These are phyloP conservation scores for Cystobasidium slooffiae DNA, from an alignment of 1,284 basidiomycete genomes.

Conservation along the genomic window DNA sequence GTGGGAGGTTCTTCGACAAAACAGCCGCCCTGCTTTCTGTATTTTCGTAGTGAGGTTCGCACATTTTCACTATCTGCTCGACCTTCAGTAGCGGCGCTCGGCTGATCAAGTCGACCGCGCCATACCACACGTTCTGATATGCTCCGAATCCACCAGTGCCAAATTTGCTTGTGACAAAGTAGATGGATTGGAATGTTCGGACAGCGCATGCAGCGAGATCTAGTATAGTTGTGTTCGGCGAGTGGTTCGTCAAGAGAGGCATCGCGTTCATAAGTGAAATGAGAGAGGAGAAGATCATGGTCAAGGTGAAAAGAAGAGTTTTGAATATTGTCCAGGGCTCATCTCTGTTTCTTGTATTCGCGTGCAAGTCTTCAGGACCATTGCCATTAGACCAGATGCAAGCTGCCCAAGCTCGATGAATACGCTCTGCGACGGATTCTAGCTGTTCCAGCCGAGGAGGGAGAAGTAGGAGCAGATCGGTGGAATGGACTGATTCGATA, in stretches of 20 bases:
- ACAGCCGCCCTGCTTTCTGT: slow-evolving; percentile 1
- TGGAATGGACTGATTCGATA: slow-evolving; percentile 43
- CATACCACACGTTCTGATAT: slow-evolving; percentile 49
- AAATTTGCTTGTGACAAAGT: slow-evolving; percentile 50
- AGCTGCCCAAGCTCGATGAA: slow-evolving; percentile 45
- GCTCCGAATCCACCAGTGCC: slow-evolving; percentile 50
- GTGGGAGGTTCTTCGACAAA: background rate
- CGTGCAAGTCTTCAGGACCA: slow-evolving; percentile 44
- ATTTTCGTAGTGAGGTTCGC: slow-evolving; percentile 29
- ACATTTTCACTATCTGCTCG: slow-evolving; percentile 41
- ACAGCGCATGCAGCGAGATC: slow-evolving; percentile 46
- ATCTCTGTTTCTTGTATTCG: slow-evolving; percentile 43
- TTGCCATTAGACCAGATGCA: slow-evolving; percentile 47
- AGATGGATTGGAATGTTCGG: slow-evolving; percentile 45
- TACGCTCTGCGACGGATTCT: slow-evolving; percentile 20
- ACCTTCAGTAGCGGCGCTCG: slow-evolving; percentile 9
- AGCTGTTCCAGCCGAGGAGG: slow-evolving; percentile 23
- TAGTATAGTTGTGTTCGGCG: slow-evolving; percentile 43
- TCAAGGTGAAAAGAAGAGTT: slow-evolving; percentile 50
- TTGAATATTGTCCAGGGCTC: slow-evolving; percentile 52
- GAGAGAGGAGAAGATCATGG: slow-evolving; percentile 50
- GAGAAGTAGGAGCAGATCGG: slow-evolving; percentile 37
- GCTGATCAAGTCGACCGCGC: slow-evolving; percentile 48
- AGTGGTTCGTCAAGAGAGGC: background rate
- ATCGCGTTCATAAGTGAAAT: slow-evolving; percentile 45